Percentiles rank a stretch among this genome's conserved stretches.
phyloP scores from a whole-genome alignment of 192 early-diverging fungal genomes.

The Mycoemilia scoparia region DNA sequence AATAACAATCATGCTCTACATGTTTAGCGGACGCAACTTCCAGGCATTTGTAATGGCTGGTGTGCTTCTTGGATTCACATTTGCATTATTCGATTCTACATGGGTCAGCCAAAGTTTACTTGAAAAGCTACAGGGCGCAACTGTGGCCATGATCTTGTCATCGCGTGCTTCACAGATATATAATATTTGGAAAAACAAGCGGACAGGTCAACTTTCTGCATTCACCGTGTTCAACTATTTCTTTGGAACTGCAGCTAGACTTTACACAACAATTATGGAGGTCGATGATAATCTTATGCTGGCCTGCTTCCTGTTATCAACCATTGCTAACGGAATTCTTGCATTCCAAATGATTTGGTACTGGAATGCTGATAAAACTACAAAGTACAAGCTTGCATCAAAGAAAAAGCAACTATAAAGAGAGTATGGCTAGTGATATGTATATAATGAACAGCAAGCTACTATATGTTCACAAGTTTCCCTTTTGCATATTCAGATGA shows the following conservation, averaged over 20 bases:
- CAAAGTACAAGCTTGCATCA: too few species aligned
- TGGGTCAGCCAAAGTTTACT: constrained; percentile 32
- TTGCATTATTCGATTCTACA: constrained; percentile 31
- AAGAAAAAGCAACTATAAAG: too few species aligned
- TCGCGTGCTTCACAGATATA: constrained; percentile 82
- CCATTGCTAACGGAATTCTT: constrained; percentile 57
- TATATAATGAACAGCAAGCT: too few species aligned
- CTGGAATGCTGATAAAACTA: too few species aligned
- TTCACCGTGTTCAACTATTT: constrained; percentile 83
- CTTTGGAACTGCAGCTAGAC: constrained; percentile 64
- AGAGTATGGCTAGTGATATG: too few species aligned
- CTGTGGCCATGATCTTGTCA: constrained; percentile 60
- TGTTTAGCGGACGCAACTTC: constrained; percentile 34
- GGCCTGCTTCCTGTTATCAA: constrained; percentile 42
- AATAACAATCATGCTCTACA: constrained; percentile 49
- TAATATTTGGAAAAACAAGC: constrained; percentile 60
- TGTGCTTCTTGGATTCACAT: constrained; percentile 23
- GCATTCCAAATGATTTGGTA: constrained; percentile 60
- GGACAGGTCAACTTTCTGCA: constrained; percentile 78
- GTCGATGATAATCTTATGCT: constrained; percentile 69
- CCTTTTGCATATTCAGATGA: too few species aligned
- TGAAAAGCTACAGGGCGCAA: constrained; percentile 44
- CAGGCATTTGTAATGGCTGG: constrained; percentile 8
- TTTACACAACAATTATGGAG: constrained; percentile 86
- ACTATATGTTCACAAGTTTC: too few species aligned